phyloP scores from a whole-genome alignment of 495 filamentous ascomycete species.

The Penicillium fimorum region DNA sequence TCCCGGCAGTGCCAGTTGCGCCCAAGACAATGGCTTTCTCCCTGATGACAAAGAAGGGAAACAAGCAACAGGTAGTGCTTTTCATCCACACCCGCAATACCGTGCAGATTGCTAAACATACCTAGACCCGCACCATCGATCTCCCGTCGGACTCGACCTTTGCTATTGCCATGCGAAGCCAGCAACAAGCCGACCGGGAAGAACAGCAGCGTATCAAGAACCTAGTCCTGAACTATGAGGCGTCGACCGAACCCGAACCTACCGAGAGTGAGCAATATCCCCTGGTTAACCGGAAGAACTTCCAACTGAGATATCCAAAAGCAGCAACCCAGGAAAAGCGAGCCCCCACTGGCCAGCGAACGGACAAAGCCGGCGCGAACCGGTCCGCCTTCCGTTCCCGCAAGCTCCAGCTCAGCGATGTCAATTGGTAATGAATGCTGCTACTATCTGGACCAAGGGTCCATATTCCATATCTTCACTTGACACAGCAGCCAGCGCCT shows the following conservation, averaged over 20 bases:
- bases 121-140: conserved; percentile 87
- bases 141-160: conserved; percentile 93
- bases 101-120: conserved; percentile 2
- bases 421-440: conserved; percentile 78
- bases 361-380: conserved; percentile 69
- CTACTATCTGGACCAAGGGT: conserved; percentile 3
- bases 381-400: conserved; percentile 79
- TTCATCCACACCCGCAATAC: no score
- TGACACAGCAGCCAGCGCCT: conserved; percentile 5
- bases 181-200: conserved; percentile 90
- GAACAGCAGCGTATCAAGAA: conserved; percentile 98
- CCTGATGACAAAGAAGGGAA: conserved; percentile 92
- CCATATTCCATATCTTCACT: conserved; percentile 5
- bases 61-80: conserved; percentile 77
- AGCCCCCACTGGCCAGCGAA: conserved; percentile 36
- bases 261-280: conserved; percentile 59
- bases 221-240: conserved; percentile 93
- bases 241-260: conserved; percentile 70
- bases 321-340: conserved; percentile 37
- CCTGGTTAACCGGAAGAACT: conserved; percentile 7
- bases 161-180: conserved; percentile 90
- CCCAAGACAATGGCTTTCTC: conserved; percentile 87
- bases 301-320: conserved; percentile 10
- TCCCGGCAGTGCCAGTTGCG: conserved; percentile 38
- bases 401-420: conserved; percentile 91